Base-by-base conservation (phyloP, 805 yeast genomes). In the Lachancea kluyveri region DNA sequence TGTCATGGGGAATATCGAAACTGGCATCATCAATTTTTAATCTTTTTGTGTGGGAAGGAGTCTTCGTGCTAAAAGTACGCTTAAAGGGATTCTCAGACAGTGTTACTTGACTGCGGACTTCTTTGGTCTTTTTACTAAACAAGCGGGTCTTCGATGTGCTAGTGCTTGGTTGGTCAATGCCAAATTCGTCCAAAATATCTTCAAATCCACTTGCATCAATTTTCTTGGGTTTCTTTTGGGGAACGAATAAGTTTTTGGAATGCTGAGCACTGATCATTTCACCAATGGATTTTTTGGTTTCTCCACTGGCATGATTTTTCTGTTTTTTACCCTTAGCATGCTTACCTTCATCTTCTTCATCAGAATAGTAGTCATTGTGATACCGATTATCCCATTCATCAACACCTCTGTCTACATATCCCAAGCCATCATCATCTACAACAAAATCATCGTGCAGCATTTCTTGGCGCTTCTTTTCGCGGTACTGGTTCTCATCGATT, bases 371-470 rank as follows among this genome's bases (percentile, higher is more conserved):
- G 31, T 66, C 60, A 25, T 69, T 72, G 33, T 66, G 63, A 34
- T 65, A 52, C 20, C 65, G 57, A 23, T 64, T 68, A 37, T 78
- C 94, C 88, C 94, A 86, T 38, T 86, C 95, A 47, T 90, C 94
- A 6, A 70, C 83, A 36, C 98, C 98, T 25, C 82, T 82, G 47
- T 92, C 97, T 1, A 86, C 88, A 50, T 90, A 90, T 0, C 96
- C 97, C 42, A 79, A 81, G 18, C 96, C 96, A 44, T 82, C 77
- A 54, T 90, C 97, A 54, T 87, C 96, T 2, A 86, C 94, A 21
- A 90, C 92, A 53, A 90, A 90, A 55, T 90, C 96, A 50, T 90
- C 96, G 40, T 82, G 79, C 57, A 86, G 67, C 28, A 92, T 65
- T 37, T 87, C 84, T 37, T 81, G 75, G 46, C 94, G 74, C 54